Evolutionary conservation across 2,329 filamentous ascomycete species (phyloP), one percentile per base, ranked within the genome.

Genomic region (Huntiella moniliformis): DNA sequence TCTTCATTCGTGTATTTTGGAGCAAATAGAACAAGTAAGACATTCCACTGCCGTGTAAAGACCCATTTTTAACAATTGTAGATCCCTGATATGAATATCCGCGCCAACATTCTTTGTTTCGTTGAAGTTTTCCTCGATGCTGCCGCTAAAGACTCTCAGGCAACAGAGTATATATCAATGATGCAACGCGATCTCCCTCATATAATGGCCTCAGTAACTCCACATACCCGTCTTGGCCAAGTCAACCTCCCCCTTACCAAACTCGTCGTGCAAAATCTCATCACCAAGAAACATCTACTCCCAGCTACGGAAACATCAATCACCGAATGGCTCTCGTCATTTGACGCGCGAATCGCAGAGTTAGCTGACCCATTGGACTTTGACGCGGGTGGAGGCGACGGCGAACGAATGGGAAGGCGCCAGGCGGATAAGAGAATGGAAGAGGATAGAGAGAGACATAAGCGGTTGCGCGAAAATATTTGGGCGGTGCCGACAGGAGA

Each of bases 31-130:
- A 61, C 73, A 77, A 56, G 83, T 85, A 60, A 53, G 67, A 58
- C 37, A 16, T 4, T 8, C 33, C 4, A 43, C 15, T 6, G 8
- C 12, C 13, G 12, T 17, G 6, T 7, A 6, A 13, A 12, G 8
- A 42, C 34, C 34, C 7, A 8, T 33, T 34, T 39, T 28, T 42
- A 34, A 42, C 31, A 31, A 31, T 6, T 16, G 3, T 42, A 41
- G 12, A 54, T 87, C 74, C 93, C 84, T 54, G 88, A 83, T 53
- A 93, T 98, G 82, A 98, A 98, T 63, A 93, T 80, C 44, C 74
- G 88, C 50, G 92, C 91, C 49, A 98, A 98, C 60, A 96, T 98
- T 60, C 93, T 98, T 82, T 98, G 93, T 63, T 98, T 98, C 62
- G 81, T 98, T 57, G 88, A 96, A 57, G 82, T 88, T 54, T 83